A percentile compares a stretch with the other conserved stretches of the same genome.
Conservation (phyloP, 352 stramenopile genomes). For the Globisporangium mamillatum region DNA sequence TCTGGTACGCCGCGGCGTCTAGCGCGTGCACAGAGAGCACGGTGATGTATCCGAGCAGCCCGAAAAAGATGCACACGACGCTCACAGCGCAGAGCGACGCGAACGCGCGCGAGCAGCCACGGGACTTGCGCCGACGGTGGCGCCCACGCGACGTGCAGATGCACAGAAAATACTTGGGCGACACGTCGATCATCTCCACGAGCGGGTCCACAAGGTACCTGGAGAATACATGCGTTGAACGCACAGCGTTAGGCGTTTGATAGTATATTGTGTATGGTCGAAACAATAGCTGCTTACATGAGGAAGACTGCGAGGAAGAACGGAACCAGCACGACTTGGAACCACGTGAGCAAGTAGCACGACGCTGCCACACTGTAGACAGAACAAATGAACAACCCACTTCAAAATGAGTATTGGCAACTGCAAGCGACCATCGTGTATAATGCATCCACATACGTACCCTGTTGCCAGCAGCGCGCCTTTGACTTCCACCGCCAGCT, state of each 20-base stretch:
- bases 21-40: slow-evolving; percentile 84
- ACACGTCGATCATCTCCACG: slow-evolving; percentile 87
- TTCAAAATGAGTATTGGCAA: background rate
- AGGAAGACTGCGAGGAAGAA: slow-evolving; percentile 89
- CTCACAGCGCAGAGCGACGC: slow-evolving; percentile 79
- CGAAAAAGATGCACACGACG: slow-evolving; percentile 86
- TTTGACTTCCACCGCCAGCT: slow-evolving; percentile 79
- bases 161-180: slow-evolving; percentile 83
- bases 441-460: slow-evolving; percentile 24
- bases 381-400: background rate
- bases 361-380: slow-evolving; percentile 52
- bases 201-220: slow-evolving; percentile 75
- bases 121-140: slow-evolving; percentile 68
- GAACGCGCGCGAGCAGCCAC: slow-evolving; percentile 80
- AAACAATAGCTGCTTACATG: slow-evolving; percentile 38
- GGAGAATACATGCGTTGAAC: no score
- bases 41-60: slow-evolving; percentile 84
- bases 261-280: no score
- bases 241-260: no score
- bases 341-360: slow-evolving; percentile 84
- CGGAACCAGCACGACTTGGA: slow-evolving; percentile 79
- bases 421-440: background rate
- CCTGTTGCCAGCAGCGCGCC: slow-evolving; percentile 78
- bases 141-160: slow-evolving; percentile 78
- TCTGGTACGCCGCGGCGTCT: slow-evolving; percentile 79